Conservation (phyloP, 1,284 basidiomycete species). For the Puccinia polysora region DNA sequence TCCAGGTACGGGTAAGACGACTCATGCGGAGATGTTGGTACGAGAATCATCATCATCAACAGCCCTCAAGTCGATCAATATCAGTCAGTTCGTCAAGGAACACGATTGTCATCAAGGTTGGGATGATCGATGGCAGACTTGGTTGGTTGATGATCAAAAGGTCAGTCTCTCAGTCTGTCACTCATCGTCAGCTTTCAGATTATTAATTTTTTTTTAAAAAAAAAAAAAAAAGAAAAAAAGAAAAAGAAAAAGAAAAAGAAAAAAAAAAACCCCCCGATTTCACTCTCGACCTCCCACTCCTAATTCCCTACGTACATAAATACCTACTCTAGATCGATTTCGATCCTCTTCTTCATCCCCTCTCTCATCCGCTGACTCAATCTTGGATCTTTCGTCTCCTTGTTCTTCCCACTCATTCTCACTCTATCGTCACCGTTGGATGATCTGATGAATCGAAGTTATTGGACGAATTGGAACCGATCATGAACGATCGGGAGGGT, state of each 20-base stretch:
- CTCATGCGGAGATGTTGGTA: slow-evolving; percentile 74
- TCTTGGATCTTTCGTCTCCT: no score
- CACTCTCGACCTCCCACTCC: no score
- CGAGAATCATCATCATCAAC: slow-evolving; percentile 47
- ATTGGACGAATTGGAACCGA: slow-evolving; percentile 67
- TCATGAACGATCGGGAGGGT: slow-evolving; percentile 57
- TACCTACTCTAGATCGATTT: no score
- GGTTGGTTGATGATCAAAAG: slow-evolving; percentile 91
- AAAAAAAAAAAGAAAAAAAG: no score
- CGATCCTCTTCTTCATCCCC: no score
- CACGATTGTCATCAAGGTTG: slow-evolving; percentile 75
- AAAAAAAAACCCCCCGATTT: no score
- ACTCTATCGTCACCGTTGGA: not conserved
- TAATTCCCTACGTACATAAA: no score
- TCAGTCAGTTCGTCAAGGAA: slow-evolving; percentile 83
- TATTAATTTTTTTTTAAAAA: not conserved
- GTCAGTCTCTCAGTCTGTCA: slow-evolving; percentile 54
- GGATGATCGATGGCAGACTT: slow-evolving; percentile 90
- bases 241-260: no score
- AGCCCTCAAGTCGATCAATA: slow-evolving; percentile 71
- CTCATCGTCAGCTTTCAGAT: not conserved
- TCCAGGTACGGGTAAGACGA: slow-evolving; percentile 71
- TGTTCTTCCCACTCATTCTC: not conserved
- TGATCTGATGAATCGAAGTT: slow-evolving; percentile 57
- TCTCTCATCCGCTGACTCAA: no score